Percentiles rank a stretch among this genome's conserved stretches.
Conservation (phyloP, 441 rosid genomes). For the Rhodomyrtus psidioides region DNA sequence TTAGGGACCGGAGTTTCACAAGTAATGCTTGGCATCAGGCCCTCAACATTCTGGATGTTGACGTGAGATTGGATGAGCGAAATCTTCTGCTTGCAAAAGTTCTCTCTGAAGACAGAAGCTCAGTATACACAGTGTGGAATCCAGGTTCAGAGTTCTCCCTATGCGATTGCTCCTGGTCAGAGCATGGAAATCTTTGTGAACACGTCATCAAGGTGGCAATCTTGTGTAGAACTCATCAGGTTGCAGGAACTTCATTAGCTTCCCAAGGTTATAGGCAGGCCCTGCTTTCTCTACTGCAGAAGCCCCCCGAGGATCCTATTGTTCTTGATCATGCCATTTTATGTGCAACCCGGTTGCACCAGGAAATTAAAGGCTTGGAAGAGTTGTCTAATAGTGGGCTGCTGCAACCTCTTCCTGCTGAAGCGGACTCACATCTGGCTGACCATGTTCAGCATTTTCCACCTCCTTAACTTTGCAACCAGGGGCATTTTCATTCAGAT, state of each 20-base stretch:
- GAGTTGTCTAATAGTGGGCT: conserved; percentile 43
- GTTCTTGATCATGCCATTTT: conserved; percentile 38
- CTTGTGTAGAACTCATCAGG: conserved; percentile 32
- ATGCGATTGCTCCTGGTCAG: conserved; percentile 42
- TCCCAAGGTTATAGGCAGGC: conserved; percentile 32
- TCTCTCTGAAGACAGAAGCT: conserved; percentile 31
- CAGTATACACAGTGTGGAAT: conserved; percentile 32
- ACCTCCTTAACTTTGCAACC: conserved; percentile 5
- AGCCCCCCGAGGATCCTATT: conserved; percentile 36
- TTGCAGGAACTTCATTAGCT: conserved; percentile 34
- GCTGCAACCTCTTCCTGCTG: conserved; percentile 33
- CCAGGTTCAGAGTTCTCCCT: conserved; percentile 55
- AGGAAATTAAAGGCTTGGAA: conserved; percentile 43
- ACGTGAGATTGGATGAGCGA: conserved; percentile 34
- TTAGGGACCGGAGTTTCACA: conserved; percentile 24
- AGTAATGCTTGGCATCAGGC: conserved; percentile 45
- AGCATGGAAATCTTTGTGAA: conserved; percentile 42
- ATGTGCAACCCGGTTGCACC: conserved; percentile 33
- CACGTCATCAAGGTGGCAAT: conserved; percentile 47
- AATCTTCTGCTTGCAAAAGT: conserved; percentile 42
- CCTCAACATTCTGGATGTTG: conserved; percentile 28
- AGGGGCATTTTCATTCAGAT: neutral
- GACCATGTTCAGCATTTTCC: conserved; percentile 16
- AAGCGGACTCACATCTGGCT: conserved; percentile 19
- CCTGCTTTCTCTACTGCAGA: conserved; percentile 39